Evolutionary conservation across 2,329 filamentous ascomycete genomes (phyloP), one percentile per base, ranked within the genome.

Genomic region (Penicillium occitanis): DNA sequence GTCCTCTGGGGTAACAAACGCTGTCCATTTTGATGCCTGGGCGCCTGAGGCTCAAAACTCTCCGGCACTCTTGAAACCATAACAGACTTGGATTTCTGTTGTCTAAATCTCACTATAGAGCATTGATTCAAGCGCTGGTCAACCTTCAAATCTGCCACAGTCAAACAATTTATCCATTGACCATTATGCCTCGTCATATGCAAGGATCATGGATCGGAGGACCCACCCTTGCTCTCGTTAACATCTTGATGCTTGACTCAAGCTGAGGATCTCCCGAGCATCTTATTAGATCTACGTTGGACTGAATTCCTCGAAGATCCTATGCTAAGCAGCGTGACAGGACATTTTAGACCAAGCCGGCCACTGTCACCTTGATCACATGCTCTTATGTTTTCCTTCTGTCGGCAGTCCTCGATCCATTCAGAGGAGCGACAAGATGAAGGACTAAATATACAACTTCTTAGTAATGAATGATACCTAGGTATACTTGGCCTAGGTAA

Each of bases 1-100:
- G 55, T 64, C 62, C 33, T 46, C 61, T n/a, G 62, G 62, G 62
- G 62, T 60, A 65, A 44, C 44, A 59, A 59, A 44, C 25, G 46
- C 5, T 37, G 10, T 22, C 44, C n/a, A 22, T 25, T 28, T 28
- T 51, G 14, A 7, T 44, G 63, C 63, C 63, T 65, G 33, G 35
- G 50, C 22, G 51, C 48, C 40, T 64, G 28, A 65, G 63, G 53
- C 63, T 55, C 30, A n/a, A 19, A 57, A 3, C 2, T 57, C 53
- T 17, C n/a, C n/a, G 33, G 25, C 53, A 35, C 28, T 22, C 30
- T 55, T 35, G n/a, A 35, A 35, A 55, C 51, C 51, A 35, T 5
- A 13, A 48, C 44, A 25, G 11, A 28, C 25, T 25, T 25, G 3
- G 1, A 14, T 51, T n/a, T 25, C 11, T 28, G 3, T 50, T 25